phyloP scores from a whole-genome alignment of 495 filamentous ascomycete genomes.

The Podospora bellae-mahoneyi region DNA sequence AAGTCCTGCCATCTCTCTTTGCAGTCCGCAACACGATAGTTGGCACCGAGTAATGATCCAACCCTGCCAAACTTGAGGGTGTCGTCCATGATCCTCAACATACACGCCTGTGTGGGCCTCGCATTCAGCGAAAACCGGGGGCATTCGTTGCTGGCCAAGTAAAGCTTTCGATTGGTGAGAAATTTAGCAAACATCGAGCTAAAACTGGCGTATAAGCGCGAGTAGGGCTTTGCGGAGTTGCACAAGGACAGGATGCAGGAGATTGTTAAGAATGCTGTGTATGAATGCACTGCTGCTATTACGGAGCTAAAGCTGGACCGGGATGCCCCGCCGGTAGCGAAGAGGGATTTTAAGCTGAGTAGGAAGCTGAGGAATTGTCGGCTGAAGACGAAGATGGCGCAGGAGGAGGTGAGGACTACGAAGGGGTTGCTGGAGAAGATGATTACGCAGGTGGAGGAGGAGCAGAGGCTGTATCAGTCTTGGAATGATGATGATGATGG shows the following conservation, averaged over 20 bases:
- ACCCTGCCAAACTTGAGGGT: too few relatives aligned
- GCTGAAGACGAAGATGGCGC: neutral
- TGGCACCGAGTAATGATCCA: too few relatives aligned
- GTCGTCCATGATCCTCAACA: too few relatives aligned
- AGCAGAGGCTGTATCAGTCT: neutral
- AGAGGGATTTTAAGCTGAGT: neutral
- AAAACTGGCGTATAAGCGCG: too few relatives aligned
- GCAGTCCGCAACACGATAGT: too few relatives aligned
- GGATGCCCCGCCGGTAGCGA: neutral
- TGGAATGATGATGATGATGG: neutral
- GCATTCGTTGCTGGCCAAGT: too few relatives aligned
- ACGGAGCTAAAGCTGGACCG: neutral
- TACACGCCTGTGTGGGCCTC: too few relatives aligned
- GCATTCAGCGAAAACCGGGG: too few relatives aligned
- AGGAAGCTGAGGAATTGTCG: neutral
- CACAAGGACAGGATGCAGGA: slow-evolving; percentile 15
- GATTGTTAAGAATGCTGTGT: neutral
- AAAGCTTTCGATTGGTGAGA: too few relatives aligned
- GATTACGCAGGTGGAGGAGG: slow-evolving; percentile 2
- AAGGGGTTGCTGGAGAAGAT: slow-evolving; percentile 11
- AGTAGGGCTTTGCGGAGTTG: slow-evolving; percentile 18
- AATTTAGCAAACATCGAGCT: too few relatives aligned
- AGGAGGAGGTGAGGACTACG: slow-evolving; percentile 14
- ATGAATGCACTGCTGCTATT: neutral
- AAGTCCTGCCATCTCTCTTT: too few relatives aligned